Percentiles rank a stretch among this genome's conserved stretches.
phyloP scores from a whole-genome alignment of 1,284 basidiomycete species.

The Sanghuangporus sanghuang region DNA sequence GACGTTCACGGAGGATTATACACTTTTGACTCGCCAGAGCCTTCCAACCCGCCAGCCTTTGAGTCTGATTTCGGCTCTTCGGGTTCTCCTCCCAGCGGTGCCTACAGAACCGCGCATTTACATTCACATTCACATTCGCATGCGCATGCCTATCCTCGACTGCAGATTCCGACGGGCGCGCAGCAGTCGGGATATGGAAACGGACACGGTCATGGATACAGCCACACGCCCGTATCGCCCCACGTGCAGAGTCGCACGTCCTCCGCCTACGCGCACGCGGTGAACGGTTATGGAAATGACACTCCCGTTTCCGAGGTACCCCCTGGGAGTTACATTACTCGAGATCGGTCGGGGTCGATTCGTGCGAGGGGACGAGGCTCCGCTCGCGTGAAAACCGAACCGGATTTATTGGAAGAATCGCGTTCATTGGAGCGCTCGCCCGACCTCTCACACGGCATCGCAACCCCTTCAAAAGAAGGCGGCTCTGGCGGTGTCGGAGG shows the following conservation, averaged over 20 bases:
- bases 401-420: not conserved
- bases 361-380: not conserved
- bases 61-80: not conserved
- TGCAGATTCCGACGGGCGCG: too few species aligned
- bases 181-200: too few species aligned
- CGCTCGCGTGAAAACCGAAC: not conserved
- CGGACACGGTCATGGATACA: not conserved
- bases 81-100: not conserved
- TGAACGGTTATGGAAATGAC: not conserved
- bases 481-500: not conserved
- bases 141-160: too few species aligned
- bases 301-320: too few species aligned
- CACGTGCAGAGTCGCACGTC: not conserved
- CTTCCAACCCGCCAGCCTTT: not conserved
- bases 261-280: not conserved
- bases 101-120: too few species aligned
- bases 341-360: too few species aligned
- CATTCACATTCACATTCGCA: too few species aligned
- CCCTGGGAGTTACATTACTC: too few species aligned
- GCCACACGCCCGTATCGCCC: not conserved
- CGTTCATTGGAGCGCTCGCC: not conserved
- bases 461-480: not conserved
- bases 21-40: not conserved
- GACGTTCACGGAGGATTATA: not conserved
- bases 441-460: not conserved